Conservation (phyloP, 176 grass and related monocot genomes). For the Coix lacrymajobi region DNA sequence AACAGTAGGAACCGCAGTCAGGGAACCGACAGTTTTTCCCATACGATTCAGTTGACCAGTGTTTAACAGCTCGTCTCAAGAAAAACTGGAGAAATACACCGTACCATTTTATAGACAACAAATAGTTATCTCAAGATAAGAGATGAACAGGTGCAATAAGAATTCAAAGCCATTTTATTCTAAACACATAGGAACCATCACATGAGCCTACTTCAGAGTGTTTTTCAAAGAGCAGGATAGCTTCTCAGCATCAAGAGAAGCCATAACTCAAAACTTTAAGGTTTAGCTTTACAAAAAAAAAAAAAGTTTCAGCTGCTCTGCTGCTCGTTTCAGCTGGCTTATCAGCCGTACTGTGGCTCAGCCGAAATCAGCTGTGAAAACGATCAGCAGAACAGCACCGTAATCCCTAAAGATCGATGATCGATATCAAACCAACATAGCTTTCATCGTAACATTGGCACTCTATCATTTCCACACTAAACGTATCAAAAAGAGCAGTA, state of each 20-base stretch:
- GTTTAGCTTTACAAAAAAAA: background rate
- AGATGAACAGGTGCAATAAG: background rate
- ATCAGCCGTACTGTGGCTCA: no score
- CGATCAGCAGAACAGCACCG: no score
- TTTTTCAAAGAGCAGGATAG: background rate
- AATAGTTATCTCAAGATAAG: background rate
- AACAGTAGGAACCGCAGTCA: background rate
- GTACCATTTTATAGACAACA: background rate
- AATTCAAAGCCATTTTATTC: background rate
- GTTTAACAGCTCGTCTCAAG: background rate
- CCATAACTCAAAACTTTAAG: background rate
- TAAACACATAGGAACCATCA: background rate
- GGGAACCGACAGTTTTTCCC: background rate
- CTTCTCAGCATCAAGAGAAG: background rate
- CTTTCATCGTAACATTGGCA: background rate
- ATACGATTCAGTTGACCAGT: background rate
- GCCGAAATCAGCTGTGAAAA: no score
- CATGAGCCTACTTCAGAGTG: background rate
- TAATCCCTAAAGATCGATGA: background rate
- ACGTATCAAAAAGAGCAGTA: background rate
- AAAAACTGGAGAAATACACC: background rate
- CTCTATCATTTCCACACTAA: conserved; percentile 17
- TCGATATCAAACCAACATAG: background rate
- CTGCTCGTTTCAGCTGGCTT: no score
- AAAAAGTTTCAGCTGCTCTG: no score